Evolutionary conservation across 192 early-diverging fungal genomes (phyloP), one percentile per base, ranked within the genome.

Genomic region (Coemansia sp.): DNA sequence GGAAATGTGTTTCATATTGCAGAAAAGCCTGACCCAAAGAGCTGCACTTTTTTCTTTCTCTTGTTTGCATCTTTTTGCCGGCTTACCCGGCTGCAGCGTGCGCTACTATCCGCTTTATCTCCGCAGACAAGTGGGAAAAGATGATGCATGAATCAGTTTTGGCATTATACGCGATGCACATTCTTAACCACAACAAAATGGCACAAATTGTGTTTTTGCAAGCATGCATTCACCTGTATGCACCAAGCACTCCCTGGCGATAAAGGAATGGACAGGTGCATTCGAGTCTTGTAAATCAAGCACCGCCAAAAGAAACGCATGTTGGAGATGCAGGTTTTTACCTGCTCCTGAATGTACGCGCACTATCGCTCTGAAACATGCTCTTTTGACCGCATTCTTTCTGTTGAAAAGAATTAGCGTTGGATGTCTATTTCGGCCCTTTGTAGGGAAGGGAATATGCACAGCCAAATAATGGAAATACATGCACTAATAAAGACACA

Each of bases 171-270:
- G 26, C 7, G 57, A 41, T 58, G 57, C 57, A 38, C 17, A 58
- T 41, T 58, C 57, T 38, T 35, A 38, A 58, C 37, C 57, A 58
- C 57, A 58, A 41, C 57, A 9, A 43, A 31, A 37, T 37, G 22
- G 17, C 8, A 57, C 26, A 47, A 47, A 35, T 45, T 45, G 14
- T 45, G 31, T 45, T 45, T 45, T 49, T 49, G 48, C 48, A 49
- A n/a, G 48, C 48, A 49, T 49, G 48, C 48, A n/a, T 8, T 49
- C 19, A 9, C n/a, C 19, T 49, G 8, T n/a, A 19, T 19, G n/a
- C 17, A 49, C 21, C 7, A 19, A 7, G 19, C 19, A 49, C 48
- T 49, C 48, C 48, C 8, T 19, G 48, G 19, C 11, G 19, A 49
- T 16, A 49, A 49, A 49, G 19, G 48, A 49, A 49, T 45, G 41